Percentiles rank a stretch among this genome's conserved stretches.
Conservation (phyloP, 2,329 filamentous ascomycete genomes). For the Cercospora sp. region DNA sequence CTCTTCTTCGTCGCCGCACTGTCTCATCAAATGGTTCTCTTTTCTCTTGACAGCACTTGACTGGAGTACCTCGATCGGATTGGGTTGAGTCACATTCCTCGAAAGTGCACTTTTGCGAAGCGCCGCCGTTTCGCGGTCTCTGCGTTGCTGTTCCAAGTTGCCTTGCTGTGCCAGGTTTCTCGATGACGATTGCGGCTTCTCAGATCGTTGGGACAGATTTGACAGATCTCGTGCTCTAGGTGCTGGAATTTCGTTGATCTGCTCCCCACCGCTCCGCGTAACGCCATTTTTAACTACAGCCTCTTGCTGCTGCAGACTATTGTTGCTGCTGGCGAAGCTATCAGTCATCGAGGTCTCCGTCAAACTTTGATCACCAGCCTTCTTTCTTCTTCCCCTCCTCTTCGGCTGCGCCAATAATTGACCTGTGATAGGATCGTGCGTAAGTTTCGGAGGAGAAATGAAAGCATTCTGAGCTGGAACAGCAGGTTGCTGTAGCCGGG, state of each 20-base stretch:
- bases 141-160: neutral
- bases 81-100: neutral
- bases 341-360: conserved; percentile 17
- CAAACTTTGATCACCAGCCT: conserved; percentile 7
- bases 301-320: neutral
- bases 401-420: conserved; percentile 9
- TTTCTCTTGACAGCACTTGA: conserved; percentile 14
- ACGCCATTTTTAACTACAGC: conserved; percentile 11
- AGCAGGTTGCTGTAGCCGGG: neutral
- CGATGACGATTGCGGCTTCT: neutral
- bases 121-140: conserved; percentile 6
- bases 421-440: conserved; percentile 14
- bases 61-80: neutral
- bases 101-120: conserved; percentile 6
- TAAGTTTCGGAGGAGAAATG: conserved; percentile 11
- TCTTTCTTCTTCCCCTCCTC: conserved; percentile 15
- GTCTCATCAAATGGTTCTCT: neutral
- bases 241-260: neutral
- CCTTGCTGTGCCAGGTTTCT: neutral
- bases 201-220: neutral
- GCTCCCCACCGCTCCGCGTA: neutral
- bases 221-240: neutral
- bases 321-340: conserved; percentile 21
- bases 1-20: neutral
- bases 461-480: neutral